Conservation (phyloP, 352 stramenopile species). For the Pythium diclinum region DNA sequence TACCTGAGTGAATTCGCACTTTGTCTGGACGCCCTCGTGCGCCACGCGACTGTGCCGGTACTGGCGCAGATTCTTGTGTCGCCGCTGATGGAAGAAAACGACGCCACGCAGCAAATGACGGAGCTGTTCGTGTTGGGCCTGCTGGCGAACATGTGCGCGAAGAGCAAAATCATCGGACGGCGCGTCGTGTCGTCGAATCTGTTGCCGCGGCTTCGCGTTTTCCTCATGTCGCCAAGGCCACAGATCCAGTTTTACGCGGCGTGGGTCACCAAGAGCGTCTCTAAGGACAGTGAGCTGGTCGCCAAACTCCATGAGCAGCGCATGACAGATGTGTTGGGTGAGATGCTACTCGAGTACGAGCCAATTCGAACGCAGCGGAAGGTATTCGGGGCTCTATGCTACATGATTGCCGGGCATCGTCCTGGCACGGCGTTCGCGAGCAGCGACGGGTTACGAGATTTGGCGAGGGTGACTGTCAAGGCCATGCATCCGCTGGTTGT, state of each 20-base stretch:
- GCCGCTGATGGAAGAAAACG: conserved; percentile 18
- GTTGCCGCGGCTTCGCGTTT: conserved; percentile 48
- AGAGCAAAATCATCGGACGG: conserved; percentile 29
- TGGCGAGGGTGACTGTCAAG: conserved; percentile 24
- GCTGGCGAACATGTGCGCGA: conserved; percentile 36
- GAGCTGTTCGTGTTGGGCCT: conserved; percentile 29
- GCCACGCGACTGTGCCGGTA: conserved; percentile 71
- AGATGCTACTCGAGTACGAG: conserved; percentile 38
- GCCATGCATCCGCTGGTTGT: conserved; percentile 31
- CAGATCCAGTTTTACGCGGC: conserved; percentile 47
- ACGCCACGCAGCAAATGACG: conserved; percentile 18
- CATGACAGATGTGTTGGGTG: conserved; percentile 44
- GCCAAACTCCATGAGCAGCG: conserved; percentile 53
- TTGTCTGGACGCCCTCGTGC: conserved; percentile 63
- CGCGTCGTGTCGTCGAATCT: conserved; percentile 59
- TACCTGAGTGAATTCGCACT: conserved; percentile 58
- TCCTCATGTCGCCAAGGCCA: conserved; percentile 20
- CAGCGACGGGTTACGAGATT: neutral
- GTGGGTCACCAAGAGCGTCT: conserved; percentile 53
- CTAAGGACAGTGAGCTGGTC: conserved; percentile 62
- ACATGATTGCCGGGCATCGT: conserved; percentile 20
- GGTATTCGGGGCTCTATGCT: conserved; percentile 39
- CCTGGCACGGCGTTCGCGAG: conserved; percentile 18
- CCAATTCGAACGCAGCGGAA: conserved; percentile 38
- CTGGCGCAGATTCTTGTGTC: conserved; percentile 70